Evolutionary conservation across 2,329 filamentous ascomycete species (phyloP), one percentile per base, ranked within the genome.

Genomic region (Diplocarpon mali): DNA sequence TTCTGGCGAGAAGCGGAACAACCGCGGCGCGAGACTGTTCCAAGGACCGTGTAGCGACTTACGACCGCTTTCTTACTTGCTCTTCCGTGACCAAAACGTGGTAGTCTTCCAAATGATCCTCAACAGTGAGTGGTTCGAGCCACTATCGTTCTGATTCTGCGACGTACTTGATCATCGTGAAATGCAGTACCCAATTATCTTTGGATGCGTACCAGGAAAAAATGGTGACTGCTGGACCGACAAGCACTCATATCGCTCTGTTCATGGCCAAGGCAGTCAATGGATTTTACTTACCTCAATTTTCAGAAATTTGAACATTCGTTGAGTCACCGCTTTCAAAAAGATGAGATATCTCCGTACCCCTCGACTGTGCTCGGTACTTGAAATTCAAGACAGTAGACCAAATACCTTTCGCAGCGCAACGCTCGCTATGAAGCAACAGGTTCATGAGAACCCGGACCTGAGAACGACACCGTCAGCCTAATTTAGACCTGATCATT

Each of bases 111-210:
- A 57, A 34, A 41, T 57, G 53, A 20, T 50, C 41, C 7, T 55
- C 50, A 12, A 51, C 30, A 12, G 13, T 44, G 15, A 57, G 30
- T 28, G 35, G 41, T 38, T 56, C 47, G 14, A 57, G 41, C 42
- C 47, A 50, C 32, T 56, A 41, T 5, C 52, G 48, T 15, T 54
- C 46, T 16, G 55, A 54, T 14, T 53, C 45, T 15, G 50, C 52
- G 34, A 49, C 32, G 32, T 52, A 49, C 27, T 49, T 46, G 15
- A 15, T 13, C 46, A 49, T 51, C 14, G n/a, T 40, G 35, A 16
- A 10, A 17, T 32, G n/a, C 11, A 14, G 11, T 32, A 5, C 30
- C 30, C 10, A 32, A 7, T 7, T 24, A 32, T 9, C 30, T 32
- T 5, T 12, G 30, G 11, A 32, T 32, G 11, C 11, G 30, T 3